Evolutionary conservation across 2,329 filamentous ascomycete genomes (phyloP), one percentile per base, ranked within the genome.

Genomic region (Orbilia blumenaviensis): DNA sequence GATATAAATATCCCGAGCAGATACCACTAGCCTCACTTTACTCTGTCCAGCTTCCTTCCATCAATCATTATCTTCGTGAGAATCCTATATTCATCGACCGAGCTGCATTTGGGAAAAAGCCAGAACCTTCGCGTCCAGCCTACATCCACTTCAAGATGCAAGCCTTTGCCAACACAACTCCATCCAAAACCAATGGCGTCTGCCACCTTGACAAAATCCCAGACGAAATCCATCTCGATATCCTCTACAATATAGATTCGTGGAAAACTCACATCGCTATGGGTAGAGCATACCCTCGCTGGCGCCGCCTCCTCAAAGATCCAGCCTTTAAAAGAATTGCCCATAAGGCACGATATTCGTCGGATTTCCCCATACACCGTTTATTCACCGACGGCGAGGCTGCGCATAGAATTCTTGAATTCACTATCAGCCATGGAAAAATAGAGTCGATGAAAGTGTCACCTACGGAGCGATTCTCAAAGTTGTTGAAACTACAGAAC

Each of bases 191-290:
- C 29, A 56, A 56, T 12, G 38, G 10, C 3, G n/a, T 23, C 52
- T 56, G 52, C 18, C 5, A 38, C 52, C 32, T 56, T 1, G 52
- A 56, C 32, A 18, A 29, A 0, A 56, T 56, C 18, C 52, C 52
- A 7, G 52, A 56, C 32, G 52, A 56, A 56, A 36, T 56, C 12
- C 52, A 56, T 21, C 52, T 56, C 2, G 52, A 56, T 14, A 56
- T 56, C 32, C 32, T 56, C 1, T 56, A 56, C 32, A 56, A 56
- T 2, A 56, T 56, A 3, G 52, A 56, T 38, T 56, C 52, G 23
- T 56, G 52, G 52, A 56, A 56, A 38, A 56, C 52, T 10, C 52
- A 56, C 32, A 56, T 56, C 32, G 52, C 52, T 1, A 56, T 56
- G 52, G 52, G 52, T 9, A 16, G 52, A 3, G 52, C 52, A 3